Conservation (phyloP, 2,329 filamentous ascomycete species). For the Phaeosphaeria sp. region DNA sequence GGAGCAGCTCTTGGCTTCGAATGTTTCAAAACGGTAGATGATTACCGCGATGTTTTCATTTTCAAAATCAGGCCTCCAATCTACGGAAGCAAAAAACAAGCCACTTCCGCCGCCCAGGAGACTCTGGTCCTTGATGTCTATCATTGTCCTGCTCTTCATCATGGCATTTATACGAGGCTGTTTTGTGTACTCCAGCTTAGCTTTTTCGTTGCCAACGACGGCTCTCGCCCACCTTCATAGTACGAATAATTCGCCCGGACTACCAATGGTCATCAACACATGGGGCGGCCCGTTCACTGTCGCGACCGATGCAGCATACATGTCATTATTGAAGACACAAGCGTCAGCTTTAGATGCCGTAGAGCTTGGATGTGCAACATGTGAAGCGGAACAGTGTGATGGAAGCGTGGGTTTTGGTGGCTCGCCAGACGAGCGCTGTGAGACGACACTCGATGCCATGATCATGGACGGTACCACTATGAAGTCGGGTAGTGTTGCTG, state of each 20-base stretch:
- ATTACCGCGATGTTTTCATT: neutral
- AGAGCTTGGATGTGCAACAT: neutral
- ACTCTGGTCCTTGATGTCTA: no score
- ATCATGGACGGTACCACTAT: neutral
- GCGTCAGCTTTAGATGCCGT: neutral
- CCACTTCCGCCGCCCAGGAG: no score
- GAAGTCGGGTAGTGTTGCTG: neutral
- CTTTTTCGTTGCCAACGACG: neutral
- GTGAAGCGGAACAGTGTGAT: neutral
- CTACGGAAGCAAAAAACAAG: no score
- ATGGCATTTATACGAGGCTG: neutral
- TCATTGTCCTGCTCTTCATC: neutral
- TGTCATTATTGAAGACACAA: neutral
- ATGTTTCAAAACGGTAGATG: neutral
- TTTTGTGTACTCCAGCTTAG: neutral
- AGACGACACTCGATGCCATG: neutral
- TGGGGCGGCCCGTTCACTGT: neutral
- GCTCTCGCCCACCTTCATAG: neutral
- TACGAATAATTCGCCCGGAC: neutral
- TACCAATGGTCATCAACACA: neutral
- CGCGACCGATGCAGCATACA: neutral
- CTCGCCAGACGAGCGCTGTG: neutral
- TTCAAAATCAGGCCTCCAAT: neutral
- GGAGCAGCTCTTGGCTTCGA: neutral
- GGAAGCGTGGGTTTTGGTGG: neutral